phyloP scores from a whole-genome alignment of 768 basidiomycete species.

The Tylopilus intermedius region DNA sequence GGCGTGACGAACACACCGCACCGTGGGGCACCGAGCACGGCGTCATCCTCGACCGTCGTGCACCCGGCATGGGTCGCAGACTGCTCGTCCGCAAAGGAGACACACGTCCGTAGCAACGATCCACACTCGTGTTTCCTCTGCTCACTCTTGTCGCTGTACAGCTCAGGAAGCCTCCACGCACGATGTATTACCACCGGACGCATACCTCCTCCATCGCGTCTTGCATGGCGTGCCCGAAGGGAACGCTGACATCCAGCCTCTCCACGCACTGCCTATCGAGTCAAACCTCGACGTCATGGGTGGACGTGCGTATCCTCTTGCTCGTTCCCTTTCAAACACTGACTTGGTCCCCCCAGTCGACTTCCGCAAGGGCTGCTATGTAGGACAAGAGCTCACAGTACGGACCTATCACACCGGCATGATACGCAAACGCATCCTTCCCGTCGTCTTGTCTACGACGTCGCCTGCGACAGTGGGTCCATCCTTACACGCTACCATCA shows the following conservation, averaged over 20 bases:
- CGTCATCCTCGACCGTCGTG: slow-evolving; percentile 59
- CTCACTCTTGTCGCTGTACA: slow-evolving; percentile 23
- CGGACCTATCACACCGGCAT: slow-evolving; percentile 94
- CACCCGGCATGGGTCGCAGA: slow-evolving; percentile 73
- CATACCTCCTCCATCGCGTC: slow-evolving; percentile 76
- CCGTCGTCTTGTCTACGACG: slow-evolving; percentile 52
- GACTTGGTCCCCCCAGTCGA: slow-evolving; percentile 55
- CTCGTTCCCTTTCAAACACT: background rate
- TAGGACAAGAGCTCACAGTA: slow-evolving; percentile 96
- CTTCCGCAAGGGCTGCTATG: slow-evolving; percentile 96
- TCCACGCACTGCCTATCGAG: slow-evolving; percentile 87
- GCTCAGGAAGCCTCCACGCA: slow-evolving; percentile 54
- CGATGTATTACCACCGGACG: slow-evolving; percentile 46
- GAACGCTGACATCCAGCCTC: slow-evolving; percentile 63
- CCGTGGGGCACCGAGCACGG: slow-evolving; percentile 56
- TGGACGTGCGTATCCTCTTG: slow-evolving; percentile 56
- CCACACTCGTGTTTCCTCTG: background rate
- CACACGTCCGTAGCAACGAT: slow-evolving; percentile 53
- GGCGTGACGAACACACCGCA: slow-evolving; percentile 35
- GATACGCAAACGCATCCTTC: slow-evolving; percentile 84
- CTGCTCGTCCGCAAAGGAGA: slow-evolving; percentile 66
- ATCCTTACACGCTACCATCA: slow-evolving; percentile 24
- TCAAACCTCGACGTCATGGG: slow-evolving; percentile 95
- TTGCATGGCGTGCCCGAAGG: slow-evolving; percentile 87
- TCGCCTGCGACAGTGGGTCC: slow-evolving; percentile 10